Percentiles rank a stretch among this genome's conserved stretches.
phyloP scores from a whole-genome alignment of 352 stramenopile species.

The Globisporangium nodosum region DNA sequence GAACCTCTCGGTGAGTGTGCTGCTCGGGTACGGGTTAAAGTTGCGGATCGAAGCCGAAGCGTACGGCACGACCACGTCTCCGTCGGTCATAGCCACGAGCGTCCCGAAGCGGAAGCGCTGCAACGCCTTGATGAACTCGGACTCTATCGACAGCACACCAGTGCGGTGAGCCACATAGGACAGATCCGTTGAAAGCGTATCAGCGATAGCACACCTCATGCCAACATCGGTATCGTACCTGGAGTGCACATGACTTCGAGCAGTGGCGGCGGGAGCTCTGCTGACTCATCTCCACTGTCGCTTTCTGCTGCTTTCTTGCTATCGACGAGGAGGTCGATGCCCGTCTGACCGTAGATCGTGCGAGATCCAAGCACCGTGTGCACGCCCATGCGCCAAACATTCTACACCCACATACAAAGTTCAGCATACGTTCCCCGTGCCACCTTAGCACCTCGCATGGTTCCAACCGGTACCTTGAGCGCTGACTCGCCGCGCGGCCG shows the following conservation, averaged over 20 bases:
- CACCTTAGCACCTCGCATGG: too few relatives aligned
- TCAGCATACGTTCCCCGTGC: neutral
- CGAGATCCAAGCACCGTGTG: constrained; percentile 60
- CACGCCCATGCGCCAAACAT: constrained; percentile 61
- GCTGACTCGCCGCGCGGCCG: constrained; percentile 52
- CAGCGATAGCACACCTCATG: neutral
- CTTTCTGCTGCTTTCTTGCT: constrained; percentile 11
- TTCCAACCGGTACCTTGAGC: constrained; percentile 37
- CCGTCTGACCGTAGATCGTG: constrained; percentile 69
- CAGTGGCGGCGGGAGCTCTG: constrained; percentile 16
- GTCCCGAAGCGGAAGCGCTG: constrained; percentile 53
- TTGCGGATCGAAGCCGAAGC: constrained; percentile 68
- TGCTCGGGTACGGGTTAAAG: constrained; percentile 57
- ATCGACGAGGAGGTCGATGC: constrained; percentile 65
- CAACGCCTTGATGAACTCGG: constrained; percentile 45
- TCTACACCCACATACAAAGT: constrained; percentile 18
- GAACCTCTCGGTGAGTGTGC: constrained; percentile 44
- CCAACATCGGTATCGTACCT: constrained; percentile 10
- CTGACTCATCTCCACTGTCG: neutral
- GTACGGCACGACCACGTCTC: constrained; percentile 69
- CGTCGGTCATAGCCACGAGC: constrained; percentile 70
- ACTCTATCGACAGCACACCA: constrained; percentile 20
- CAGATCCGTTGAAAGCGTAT: neutral
- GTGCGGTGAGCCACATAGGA: neutral
- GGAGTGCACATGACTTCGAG: constrained; percentile 63